phyloP scores from a whole-genome alignment of 257 asterid species.

The Ehretia macrophylla region DNA sequence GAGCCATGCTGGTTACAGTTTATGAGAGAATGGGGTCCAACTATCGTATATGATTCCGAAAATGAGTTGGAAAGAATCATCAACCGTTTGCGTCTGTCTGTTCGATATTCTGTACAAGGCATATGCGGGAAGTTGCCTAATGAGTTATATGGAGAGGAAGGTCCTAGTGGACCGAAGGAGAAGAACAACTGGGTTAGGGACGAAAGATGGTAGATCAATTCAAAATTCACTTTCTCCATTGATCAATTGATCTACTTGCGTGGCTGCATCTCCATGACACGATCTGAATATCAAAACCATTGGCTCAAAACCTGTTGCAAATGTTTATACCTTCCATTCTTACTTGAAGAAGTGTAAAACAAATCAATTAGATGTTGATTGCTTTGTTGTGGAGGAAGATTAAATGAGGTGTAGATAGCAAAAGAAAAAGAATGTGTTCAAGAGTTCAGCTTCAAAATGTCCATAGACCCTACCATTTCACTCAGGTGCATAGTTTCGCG shows the following conservation, averaged over 20 bases:
- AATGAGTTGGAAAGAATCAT: slow-evolving; percentile 52
- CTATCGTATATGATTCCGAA: slow-evolving; percentile 59
- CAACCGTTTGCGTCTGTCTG: slow-evolving; percentile 42
- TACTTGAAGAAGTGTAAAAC: neutral
- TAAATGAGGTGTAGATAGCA: no score
- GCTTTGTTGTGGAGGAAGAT: neutral
- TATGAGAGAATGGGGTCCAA: slow-evolving; percentile 95
- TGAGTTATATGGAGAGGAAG: slow-evolving; percentile 85
- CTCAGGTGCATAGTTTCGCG: no score
- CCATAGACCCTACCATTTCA: no score
- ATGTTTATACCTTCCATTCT: slow-evolving; percentile 5
- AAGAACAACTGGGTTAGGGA: slow-evolving; percentile 97
- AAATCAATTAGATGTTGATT: no score
- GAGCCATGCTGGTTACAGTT: slow-evolving; percentile 82
- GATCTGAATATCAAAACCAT: neutral
- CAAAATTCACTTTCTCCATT: neutral
- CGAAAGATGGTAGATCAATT: slow-evolving; percentile 58
- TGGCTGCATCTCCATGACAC: neutral
- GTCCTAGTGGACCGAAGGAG: slow-evolving; percentile 97
- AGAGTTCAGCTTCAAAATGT: no score
- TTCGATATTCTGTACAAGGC: slow-evolving; percentile 38
- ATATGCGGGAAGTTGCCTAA: slow-evolving; percentile 56
- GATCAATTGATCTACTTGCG: neutral
- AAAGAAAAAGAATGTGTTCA: no score
- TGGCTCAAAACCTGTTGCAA: neutral